These are phyloP conservation scores for Vachellia pachyceras DNA, from an alignment of 306 rosid genomes.

Conservation along the genomic window DNA sequence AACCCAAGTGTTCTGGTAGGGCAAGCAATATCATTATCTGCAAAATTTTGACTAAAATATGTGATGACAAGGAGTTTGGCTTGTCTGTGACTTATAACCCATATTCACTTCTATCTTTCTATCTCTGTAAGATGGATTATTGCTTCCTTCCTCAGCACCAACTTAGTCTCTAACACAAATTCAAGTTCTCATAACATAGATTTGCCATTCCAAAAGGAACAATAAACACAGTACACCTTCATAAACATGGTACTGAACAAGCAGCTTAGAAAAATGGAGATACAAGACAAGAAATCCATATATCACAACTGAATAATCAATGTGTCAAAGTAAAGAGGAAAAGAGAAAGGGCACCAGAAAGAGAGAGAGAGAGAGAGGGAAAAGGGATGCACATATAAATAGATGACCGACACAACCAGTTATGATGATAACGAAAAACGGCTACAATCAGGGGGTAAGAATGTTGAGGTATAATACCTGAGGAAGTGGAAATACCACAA, in stretches of 20 bases:
- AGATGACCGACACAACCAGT: conserved; percentile 2
- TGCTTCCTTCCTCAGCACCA: neutral
- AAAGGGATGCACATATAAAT: neutral
- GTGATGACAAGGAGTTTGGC: conserved; percentile 13
- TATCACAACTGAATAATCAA: neutral
- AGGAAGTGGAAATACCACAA: conserved; percentile 78
- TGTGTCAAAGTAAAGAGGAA: neutral
- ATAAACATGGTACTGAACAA: conserved; percentile 14
- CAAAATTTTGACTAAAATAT: conserved; percentile 32
- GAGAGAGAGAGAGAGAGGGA: neutral
- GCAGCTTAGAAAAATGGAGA: neutral
- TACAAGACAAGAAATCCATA: neutral
- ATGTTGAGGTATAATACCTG: conserved; percentile 51
- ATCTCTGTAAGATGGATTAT: conserved; percentile 4
- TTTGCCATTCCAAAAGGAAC: neutral
- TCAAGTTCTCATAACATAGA: neutral
- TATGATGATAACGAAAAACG: neutral
- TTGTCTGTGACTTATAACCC: neutral
- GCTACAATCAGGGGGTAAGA: neutral
- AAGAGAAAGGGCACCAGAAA: neutral
- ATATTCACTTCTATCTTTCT: neutral
- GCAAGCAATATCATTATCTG: conserved; percentile 66
- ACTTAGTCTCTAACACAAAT: conserved; percentile 1
- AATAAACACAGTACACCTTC: neutral
- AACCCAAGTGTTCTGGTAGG: conserved; percentile 55